phyloP scores from a whole-genome alignment of 805 yeast species.

The Candida glaebosa region DNA sequence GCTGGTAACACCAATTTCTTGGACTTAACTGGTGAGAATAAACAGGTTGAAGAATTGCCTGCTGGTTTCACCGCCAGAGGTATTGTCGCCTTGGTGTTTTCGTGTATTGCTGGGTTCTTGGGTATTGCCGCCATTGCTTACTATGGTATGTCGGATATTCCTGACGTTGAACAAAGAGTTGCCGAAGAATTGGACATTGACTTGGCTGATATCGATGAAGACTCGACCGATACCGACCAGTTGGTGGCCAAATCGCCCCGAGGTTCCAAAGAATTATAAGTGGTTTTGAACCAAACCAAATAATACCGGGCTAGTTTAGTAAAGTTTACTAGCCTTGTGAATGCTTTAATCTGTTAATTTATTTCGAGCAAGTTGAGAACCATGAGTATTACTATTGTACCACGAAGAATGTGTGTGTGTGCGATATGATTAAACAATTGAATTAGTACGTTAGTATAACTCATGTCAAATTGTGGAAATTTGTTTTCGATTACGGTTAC shows the following conservation, averaged over 20 bases:
- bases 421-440: slow-evolving; percentile 3
- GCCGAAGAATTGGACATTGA: slow-evolving; percentile 52
- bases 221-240: slow-evolving; percentile 6
- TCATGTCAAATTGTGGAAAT: neutral
- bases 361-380: neutral
- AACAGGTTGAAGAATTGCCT: slow-evolving; percentile 67
- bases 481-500: neutral
- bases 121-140: slow-evolving; percentile 75
- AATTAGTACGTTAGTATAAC: neutral
- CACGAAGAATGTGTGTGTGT: slow-evolving; percentile 21
- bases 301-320: neutral
- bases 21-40: slow-evolving; percentile 72
- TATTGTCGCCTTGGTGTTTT: slow-evolving; percentile 89
- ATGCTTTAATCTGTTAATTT: neutral
- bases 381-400: slow-evolving; percentile 1
- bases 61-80: slow-evolving; percentile 93
- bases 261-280: neutral
- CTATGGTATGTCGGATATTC: slow-evolving; percentile 85
- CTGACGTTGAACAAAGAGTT: slow-evolving; percentile 61
- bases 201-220: slow-evolving; percentile 29
- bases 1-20: slow-evolving; percentile 73
- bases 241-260: slow-evolving; percentile 1
- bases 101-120: slow-evolving; percentile 77
- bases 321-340: neutral
- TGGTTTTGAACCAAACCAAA: too few relatives aligned